Evolutionary conservation across 768 basidiomycete species (phyloP).

Genomic region (Pisolithus orientalis): DNA sequence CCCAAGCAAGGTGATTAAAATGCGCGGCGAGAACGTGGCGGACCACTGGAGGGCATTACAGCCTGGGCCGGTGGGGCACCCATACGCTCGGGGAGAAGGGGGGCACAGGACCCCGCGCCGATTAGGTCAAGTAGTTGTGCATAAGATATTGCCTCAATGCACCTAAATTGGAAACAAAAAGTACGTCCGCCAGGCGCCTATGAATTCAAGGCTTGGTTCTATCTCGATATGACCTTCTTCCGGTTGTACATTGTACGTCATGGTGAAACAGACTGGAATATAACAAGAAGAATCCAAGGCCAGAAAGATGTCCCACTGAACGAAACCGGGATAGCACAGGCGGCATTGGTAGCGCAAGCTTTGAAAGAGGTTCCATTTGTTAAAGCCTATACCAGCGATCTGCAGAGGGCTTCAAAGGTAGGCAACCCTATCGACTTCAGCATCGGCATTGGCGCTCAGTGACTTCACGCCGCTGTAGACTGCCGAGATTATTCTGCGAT

Average conservation of each 20-base stretch:
- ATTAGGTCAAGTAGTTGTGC: too few relatives aligned
- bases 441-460: not conserved
- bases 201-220: not conserved
- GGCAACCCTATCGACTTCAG: conserved; percentile 8
- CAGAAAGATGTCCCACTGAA: conserved; percentile 69
- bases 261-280: conserved; percentile 72
- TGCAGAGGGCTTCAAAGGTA: conserved; percentile 62
- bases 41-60: too few relatives aligned
- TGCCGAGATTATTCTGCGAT: conserved; percentile 53
- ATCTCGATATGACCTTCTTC: conserved; percentile 28
- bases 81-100: too few relatives aligned
- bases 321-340: conserved; percentile 53
- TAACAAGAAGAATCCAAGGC: conserved; percentile 61
- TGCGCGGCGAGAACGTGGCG: too few relatives aligned
- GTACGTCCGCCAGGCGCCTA: not conserved
- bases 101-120: too few relatives aligned
- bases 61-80: too few relatives aligned
- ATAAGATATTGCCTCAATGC: too few relatives aligned
- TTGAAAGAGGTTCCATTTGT: conserved; percentile 51
- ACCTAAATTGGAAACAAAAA: too few relatives aligned
- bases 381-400: conserved; percentile 64
- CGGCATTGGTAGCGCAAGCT: conserved; percentile 45
- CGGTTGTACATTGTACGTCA: conserved; percentile 67
- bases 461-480: conserved; percentile 40
- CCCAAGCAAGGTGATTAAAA: too few relatives aligned